These are phyloP conservation scores for Lachancea meyersii DNA, from an alignment of 805 yeast genomes.

Conservation along the genomic window DNA sequence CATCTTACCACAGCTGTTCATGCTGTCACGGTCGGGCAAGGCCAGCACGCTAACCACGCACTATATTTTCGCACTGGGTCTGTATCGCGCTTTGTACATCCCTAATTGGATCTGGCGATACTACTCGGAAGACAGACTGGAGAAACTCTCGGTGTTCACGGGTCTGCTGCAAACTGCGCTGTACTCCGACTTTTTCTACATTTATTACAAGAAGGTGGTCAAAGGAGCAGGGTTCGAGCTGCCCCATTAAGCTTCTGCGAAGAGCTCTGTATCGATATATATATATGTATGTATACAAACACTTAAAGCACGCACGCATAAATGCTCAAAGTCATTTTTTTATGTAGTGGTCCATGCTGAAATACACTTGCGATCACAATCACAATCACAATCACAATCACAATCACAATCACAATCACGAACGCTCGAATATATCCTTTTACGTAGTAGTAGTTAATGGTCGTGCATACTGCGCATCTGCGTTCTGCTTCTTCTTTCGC, in stretches of 20 bases:
- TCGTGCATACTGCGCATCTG: too few relatives aligned
- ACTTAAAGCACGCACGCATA: too few relatives aligned
- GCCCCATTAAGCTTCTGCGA: slow-evolving; percentile 44
- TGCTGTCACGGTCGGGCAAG: slow-evolving; percentile 83
- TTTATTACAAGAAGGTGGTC: slow-evolving; percentile 77
- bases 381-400: not conserved
- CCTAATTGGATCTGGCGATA: slow-evolving; percentile 95
- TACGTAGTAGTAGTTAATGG: too few relatives aligned
- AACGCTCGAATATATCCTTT: not conserved
- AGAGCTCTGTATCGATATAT: too few relatives aligned
- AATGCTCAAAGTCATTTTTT: too few relatives aligned
- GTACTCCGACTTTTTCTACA: slow-evolving; percentile 92
- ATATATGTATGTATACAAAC: too few relatives aligned
- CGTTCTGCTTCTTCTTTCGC: too few relatives aligned
- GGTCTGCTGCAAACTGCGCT: slow-evolving; percentile 82
- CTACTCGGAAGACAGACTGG: slow-evolving; percentile 45
- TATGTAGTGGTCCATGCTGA: too few relatives aligned
- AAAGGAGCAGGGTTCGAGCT: slow-evolving; percentile 71
- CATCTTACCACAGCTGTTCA: slow-evolving; percentile 84
- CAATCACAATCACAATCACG: not conserved
- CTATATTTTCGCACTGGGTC: slow-evolving; percentile 88
- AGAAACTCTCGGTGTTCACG: slow-evolving; percentile 64
- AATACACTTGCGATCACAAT: too few relatives aligned
- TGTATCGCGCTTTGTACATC: slow-evolving; percentile 82
- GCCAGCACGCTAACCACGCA: slow-evolving; percentile 85